phyloP scores from a whole-genome alignment of 1,284 basidiomycete species.

The Pterulicium gracile region DNA sequence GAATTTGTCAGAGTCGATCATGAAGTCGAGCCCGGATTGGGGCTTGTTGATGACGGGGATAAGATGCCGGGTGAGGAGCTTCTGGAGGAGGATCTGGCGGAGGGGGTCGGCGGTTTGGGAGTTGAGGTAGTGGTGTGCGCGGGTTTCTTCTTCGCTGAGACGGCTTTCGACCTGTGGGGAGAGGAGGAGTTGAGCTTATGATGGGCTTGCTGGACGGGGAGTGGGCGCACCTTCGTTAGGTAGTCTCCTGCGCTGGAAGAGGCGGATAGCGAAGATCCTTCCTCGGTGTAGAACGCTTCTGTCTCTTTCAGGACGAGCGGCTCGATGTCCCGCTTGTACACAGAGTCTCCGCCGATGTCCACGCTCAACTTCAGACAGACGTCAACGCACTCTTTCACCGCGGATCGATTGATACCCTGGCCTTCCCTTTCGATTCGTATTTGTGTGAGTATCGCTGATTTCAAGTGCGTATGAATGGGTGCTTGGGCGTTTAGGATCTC shows the following conservation, averaged over 20 bases:
- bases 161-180: slow-evolving; percentile 67
- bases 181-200: slow-evolving; percentile 9
- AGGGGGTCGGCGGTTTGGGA: slow-evolving; percentile 65
- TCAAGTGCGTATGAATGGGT: slow-evolving; percentile 78
- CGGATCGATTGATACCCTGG: slow-evolving; percentile 83
- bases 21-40: slow-evolving; percentile 77
- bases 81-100: slow-evolving; percentile 65
- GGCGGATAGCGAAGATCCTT: slow-evolving; percentile 66
- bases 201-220: background rate
- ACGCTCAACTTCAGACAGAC: slow-evolving; percentile 68
- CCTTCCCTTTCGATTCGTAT: slow-evolving; percentile 91
- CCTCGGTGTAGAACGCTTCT: slow-evolving; percentile 68
- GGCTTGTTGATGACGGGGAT: slow-evolving; percentile 68
- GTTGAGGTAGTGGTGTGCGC: slow-evolving; percentile 86
- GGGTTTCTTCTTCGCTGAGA: slow-evolving; percentile 76
- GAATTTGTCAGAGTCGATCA: slow-evolving; percentile 78
- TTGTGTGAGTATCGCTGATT: slow-evolving; percentile 76
- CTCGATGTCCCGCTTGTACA: slow-evolving; percentile 86
- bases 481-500: slow-evolving; percentile 78
- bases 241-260: slow-evolving; percentile 79
- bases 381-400: slow-evolving; percentile 84
- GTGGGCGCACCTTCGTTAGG: slow-evolving; percentile 60
- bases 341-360: slow-evolving; percentile 38
- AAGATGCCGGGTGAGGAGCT: slow-evolving; percentile 76
- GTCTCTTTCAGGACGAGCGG: slow-evolving; percentile 75